Base-by-base conservation (phyloP, 768 basidiomycete genomes). In the Mycena pura region DNA sequence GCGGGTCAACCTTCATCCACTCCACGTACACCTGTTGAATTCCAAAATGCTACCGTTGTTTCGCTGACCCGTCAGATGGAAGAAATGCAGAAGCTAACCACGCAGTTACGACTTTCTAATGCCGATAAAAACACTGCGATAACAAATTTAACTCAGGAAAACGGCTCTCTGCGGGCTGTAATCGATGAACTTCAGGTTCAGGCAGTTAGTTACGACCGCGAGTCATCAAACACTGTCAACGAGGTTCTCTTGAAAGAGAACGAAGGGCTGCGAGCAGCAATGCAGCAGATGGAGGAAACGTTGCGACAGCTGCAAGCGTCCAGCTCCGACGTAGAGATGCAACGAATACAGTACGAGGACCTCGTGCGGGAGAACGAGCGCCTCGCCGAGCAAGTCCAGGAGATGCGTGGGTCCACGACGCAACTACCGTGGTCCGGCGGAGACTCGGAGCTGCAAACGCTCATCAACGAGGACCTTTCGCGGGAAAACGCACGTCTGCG, bases 371-470 rank as follows among this genome's bases (percentile, higher is more conserved):
- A 66, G 15, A 66, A 66, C 28, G 64, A 62, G 52, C 64, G 64
- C 10, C 64, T 66, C 6, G 13, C 21, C 11, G 19, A 15, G 3
- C 45, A 55, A 25, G 57, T 66, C 21, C 19, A 32, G 38, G 64
- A 66, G 46, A 62, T 66, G 64, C 64, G 60, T 28, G 64, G 57
- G 34, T 66, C 64, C 28, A 66, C 64, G 38, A 66, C 64, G 51
- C 60, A 62, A 38, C 49, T 66, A 6, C 64, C 64, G 27, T 66
- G 64, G 64, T 62, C 60, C 10, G 64, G 60, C 17, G 64, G 64
- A 11, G 64, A 66, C 46, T 58, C 56, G 11, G 64, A 66, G 41
- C 53, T 66, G 46, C 64, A 66, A 38, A 62, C 60, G 1, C 56
- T 66, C 10, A 66, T 66, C 36, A 66, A 66, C 46, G 57, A 66